phyloP scores from a whole-genome alignment of 2,329 filamentous ascomycete species.

The Passalora sequoiae region DNA sequence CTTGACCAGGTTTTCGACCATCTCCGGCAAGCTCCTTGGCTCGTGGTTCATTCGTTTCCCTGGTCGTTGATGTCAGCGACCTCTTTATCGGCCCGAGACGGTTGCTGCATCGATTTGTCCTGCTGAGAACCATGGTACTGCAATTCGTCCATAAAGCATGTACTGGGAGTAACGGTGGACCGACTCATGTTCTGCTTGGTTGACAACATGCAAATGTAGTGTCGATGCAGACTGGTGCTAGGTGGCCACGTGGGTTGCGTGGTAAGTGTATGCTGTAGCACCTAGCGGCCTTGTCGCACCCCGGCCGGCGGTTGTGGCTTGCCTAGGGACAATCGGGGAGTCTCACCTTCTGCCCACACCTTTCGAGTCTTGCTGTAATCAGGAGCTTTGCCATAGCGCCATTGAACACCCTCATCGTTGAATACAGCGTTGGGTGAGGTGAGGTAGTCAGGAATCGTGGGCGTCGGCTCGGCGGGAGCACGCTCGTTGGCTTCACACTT shows the following conservation, averaged over 20 bases:
- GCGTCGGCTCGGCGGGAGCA: slow-evolving; percentile 29
- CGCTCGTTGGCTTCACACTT: slow-evolving; percentile 10
- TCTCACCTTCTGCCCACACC: slow-evolving; percentile 55
- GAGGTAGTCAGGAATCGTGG: slow-evolving; percentile 53
- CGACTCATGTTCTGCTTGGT: slow-evolving; percentile 11
- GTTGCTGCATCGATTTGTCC: background rate
- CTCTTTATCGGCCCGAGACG: background rate
- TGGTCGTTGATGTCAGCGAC: slow-evolving; percentile 31
- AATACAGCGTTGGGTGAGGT: slow-evolving; percentile 55
- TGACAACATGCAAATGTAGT: slow-evolving; percentile 5
- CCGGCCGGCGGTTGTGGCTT: background rate
- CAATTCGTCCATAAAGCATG: slow-evolving; percentile 1
- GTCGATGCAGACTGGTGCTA: slow-evolving; percentile 2
- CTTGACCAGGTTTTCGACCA: slow-evolving; percentile 66
- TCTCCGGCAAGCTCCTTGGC: slow-evolving; percentile 52
- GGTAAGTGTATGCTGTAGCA: slow-evolving; percentile 10
- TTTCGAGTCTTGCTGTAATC: slow-evolving; percentile 61
- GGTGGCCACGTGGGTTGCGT: slow-evolving; percentile 3
- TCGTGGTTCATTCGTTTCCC: slow-evolving; percentile 55
- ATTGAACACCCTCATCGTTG: slow-evolving; percentile 49
- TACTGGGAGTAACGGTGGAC: slow-evolving; percentile 3
- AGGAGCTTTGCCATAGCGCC: slow-evolving; percentile 57
- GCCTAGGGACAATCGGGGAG: background rate
- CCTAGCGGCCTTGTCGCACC: background rate
- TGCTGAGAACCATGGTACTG: background rate